A percentile compares a stretch with the other conserved stretches of the same genome.
phyloP scores from a whole-genome alignment of 1,284 basidiomycete genomes.

The Kalmanozyma brasiliensis region DNA sequence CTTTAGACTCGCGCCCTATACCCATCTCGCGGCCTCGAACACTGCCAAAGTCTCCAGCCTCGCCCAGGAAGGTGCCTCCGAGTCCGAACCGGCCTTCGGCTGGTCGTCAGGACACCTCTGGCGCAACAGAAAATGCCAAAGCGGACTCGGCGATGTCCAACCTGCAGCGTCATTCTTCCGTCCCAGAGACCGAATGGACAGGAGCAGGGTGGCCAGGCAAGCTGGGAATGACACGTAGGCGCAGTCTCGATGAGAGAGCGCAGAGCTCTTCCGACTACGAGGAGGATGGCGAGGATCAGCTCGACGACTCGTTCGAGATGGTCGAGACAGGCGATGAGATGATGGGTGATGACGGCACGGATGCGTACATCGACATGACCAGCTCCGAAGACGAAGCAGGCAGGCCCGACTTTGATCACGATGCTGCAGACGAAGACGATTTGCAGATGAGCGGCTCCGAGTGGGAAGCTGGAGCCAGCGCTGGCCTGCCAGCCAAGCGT shows the following conservation, averaged over 20 bases:
- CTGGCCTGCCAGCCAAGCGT: background rate
- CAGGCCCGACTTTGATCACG: slow-evolving; percentile 15
- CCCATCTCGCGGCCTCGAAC: slow-evolving; percentile 26
- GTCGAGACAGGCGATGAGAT: slow-evolving; percentile 14
- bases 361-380: slow-evolving; percentile 16
- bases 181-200: slow-evolving; percentile 41
- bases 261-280: slow-evolving; percentile 45
- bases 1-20: slow-evolving; percentile 40
- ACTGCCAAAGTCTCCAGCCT: slow-evolving; percentile 4
- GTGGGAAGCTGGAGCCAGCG: slow-evolving; percentile 24
- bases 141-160: slow-evolving; percentile 11
- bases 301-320: slow-evolving; percentile 31
- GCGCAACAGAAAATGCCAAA: background rate
- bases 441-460: slow-evolving; percentile 48
- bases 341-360: slow-evolving; percentile 17
- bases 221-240: slow-evolving; percentile 32
- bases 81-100: slow-evolving; percentile 5
- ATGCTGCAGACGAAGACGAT: slow-evolving; percentile 39
- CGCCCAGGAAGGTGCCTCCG: slow-evolving; percentile 6
- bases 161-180: slow-evolving; percentile 46
- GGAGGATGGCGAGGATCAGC: slow-evolving; percentile 29
- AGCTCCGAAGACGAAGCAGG: slow-evolving; percentile 31
- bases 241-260: slow-evolving; percentile 31
- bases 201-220: slow-evolving; percentile 34
- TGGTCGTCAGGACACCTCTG: slow-evolving; percentile 3